phyloP scores from a whole-genome alignment of 106 monocot species.

The Agapanthus africanus region DNA sequence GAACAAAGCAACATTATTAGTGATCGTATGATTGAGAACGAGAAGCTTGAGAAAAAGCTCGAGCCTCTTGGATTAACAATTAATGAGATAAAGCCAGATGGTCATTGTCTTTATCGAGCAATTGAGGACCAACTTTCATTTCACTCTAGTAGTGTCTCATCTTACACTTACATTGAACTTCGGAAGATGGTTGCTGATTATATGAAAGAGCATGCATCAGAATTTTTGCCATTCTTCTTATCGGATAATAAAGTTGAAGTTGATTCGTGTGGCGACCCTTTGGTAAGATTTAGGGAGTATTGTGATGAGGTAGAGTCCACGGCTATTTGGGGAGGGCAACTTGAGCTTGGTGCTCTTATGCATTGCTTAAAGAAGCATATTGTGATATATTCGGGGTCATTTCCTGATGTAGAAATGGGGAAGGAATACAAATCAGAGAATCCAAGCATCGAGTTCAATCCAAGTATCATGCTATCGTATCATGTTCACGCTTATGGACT shows the following conservation, averaged over 20 bases:
- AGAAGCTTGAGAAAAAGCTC: conserved; percentile 48
- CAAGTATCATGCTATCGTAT: conserved; percentile 61
- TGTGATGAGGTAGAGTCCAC: conserved; percentile 61
- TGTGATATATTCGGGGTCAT: conserved; percentile 60
- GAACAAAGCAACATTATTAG: conserved; percentile 56
- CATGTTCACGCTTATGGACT: conserved; percentile 79
- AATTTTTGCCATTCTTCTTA: conserved; percentile 70
- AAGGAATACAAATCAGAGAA: conserved; percentile 51
- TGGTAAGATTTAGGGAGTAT: conserved; percentile 46
- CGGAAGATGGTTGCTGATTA: conserved; percentile 54
- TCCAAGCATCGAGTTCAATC: conserved; percentile 10
- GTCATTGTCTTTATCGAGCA: conserved; percentile 77
- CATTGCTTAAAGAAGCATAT: conserved; percentile 59
- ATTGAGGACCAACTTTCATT: conserved; percentile 53
- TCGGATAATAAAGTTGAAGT: conserved; percentile 40
- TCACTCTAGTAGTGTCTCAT: conserved; percentile 5
- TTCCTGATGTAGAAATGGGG: conserved; percentile 86
- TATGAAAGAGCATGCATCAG: conserved; percentile 53
- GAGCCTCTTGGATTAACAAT: conserved; percentile 52
- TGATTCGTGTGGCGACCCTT: conserved; percentile 9
- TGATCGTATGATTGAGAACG: conserved; percentile 51
- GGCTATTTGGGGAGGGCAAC: conserved; percentile 73
- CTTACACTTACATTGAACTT: conserved; percentile 33
- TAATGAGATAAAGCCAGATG: conserved; percentile 68
- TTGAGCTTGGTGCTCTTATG: conserved; percentile 66